These are phyloP conservation scores for Mrakia gelida DNA, from an alignment of 768 basidiomycete species.

Conservation along the genomic window DNA sequence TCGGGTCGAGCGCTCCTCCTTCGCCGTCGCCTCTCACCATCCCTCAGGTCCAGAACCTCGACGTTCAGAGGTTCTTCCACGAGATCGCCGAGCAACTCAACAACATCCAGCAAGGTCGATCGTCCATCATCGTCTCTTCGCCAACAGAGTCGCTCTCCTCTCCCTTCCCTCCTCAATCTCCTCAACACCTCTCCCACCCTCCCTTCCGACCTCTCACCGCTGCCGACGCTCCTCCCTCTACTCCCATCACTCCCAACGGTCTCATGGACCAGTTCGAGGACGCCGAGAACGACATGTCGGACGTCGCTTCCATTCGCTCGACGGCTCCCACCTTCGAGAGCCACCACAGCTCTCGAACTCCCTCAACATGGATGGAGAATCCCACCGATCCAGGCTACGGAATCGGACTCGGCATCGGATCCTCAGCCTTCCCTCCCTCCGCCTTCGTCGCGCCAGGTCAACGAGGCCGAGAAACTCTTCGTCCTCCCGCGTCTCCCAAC, in stretches of 20 bases:
- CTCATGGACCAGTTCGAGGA: slow-evolving; percentile 44
- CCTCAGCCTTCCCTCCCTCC: slow-evolving; percentile 28
- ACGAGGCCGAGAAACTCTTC: slow-evolving; percentile 38
- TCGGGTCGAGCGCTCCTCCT: slow-evolving; percentile 32
- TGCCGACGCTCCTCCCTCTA: slow-evolving; percentile 22
- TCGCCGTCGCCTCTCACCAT: slow-evolving; percentile 51
- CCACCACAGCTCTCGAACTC: slow-evolving; percentile 9
- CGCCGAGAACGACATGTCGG: slow-evolving; percentile 46
- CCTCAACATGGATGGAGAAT: slow-evolving; percentile 11
- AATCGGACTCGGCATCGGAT: slow-evolving; percentile 41
- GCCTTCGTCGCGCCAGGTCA: slow-evolving; percentile 34
- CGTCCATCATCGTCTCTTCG: slow-evolving; percentile 44
- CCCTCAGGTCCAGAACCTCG: slow-evolving; percentile 69
- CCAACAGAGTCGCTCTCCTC: slow-evolving; percentile 33
- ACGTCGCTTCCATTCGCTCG: slow-evolving; percentile 41
- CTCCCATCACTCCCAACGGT: slow-evolving; percentile 13
- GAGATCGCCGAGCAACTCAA: slow-evolving; percentile 78
- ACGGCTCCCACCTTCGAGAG: slow-evolving; percentile 22
- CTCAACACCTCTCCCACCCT: slow-evolving; percentile 34
- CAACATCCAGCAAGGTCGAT: slow-evolving; percentile 53
- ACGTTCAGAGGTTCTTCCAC: slow-evolving; percentile 76
- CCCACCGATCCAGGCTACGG: slow-evolving; percentile 33
- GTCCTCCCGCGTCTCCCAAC: slow-evolving; percentile 32
- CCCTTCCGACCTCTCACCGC: slow-evolving; percentile 30
- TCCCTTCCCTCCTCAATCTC: slow-evolving; percentile 24